Base-by-base conservation (phyloP, 2,329 filamentous ascomycete genomes). In the Fusarium tjaetaba region DNA sequence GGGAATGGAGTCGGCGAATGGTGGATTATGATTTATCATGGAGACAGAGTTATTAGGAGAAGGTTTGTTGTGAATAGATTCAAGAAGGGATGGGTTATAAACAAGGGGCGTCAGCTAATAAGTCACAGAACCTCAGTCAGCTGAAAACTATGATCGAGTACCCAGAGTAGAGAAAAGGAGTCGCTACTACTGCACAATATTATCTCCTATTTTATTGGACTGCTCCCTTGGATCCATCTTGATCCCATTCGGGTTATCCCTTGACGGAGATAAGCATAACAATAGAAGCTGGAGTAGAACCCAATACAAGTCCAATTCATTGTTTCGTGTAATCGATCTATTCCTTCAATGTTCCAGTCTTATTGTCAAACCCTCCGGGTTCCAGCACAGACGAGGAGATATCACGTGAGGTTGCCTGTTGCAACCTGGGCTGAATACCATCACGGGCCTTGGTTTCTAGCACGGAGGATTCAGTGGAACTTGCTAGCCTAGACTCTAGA, bases 361-460 rank as follows among this genome's bases (percentile, higher is more conserved):
- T 11, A 68, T 53, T 30, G 14, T 48, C 42, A 51, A 26, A 43
- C 32, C n/a, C 67, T 58, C 58, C 58, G 13, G 67, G 56, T 59
- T 63, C 57, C 26, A 58, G 46, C n/a, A 14, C n/a, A 41, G 18
- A 32, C 42, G 22, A 39, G 38, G 36, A 34, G 8, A 15, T n/a
- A 28, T 65, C 65, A 65, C 67, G 65, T 70, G 67, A 52, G 45
- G 18, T 42, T 60, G 26, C 53, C 28, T 30, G 28, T 30, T 30
- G 20, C 43, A 46, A 46, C 55, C n/a, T 32, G 26, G 16, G 49
- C 32, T 36, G 30, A 52, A 49, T 43, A 24, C 11, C 16, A 55
- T 58, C 32, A 62, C n/a, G 26, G 39, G 36, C 42, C 48, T 49
- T 62, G 55, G 55, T 63, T 34, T 34, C 24, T n/a, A 26, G 16